These are phyloP conservation scores for Flueggea neowawraea DNA, from an alignment of 441 rosid genomes.

Conservation along the genomic window DNA sequence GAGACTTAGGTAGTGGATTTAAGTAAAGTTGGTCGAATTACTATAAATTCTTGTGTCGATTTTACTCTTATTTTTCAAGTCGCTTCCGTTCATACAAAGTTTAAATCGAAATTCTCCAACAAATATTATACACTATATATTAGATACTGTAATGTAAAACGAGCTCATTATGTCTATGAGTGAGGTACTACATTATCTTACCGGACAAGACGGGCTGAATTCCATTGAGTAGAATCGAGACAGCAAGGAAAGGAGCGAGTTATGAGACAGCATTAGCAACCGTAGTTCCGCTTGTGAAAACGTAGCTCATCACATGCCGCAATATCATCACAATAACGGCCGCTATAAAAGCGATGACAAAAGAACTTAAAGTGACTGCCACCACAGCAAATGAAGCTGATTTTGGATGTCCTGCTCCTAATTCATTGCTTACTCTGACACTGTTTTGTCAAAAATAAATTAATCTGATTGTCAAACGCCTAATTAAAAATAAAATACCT, in stretches of 20 bases:
- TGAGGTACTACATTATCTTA: too few relatives aligned
- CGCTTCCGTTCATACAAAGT: too few relatives aligned
- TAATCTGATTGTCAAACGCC: too few relatives aligned
- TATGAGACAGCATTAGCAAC: conserved; percentile 43
- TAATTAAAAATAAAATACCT: too few relatives aligned
- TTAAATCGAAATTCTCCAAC: too few relatives aligned
- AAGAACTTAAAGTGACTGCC: conserved; percentile 28
- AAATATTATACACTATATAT: too few relatives aligned
- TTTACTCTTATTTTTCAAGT: too few relatives aligned
- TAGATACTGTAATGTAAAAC: too few relatives aligned
- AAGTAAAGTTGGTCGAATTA: too few relatives aligned
- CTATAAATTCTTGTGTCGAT: too few relatives aligned
- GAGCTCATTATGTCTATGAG: too few relatives aligned
- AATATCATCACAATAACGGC: conserved; percentile 23
- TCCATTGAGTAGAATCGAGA: conserved; percentile 36
- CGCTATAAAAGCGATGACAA: conserved; percentile 16
- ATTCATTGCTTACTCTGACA: conserved; percentile 53
- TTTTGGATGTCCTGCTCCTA: conserved; percentile 49
- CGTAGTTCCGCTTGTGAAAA: conserved; percentile 33
- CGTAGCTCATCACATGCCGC: conserved; percentile 41
- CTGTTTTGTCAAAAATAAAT: conserved; percentile 10
- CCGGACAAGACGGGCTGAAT: conserved; percentile 54
- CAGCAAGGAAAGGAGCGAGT: conserved; percentile 40
- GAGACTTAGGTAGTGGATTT: too few relatives aligned
- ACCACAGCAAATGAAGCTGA: conserved; percentile 35